A percentile compares a stretch with the other conserved stretches of the same genome.
Evolutionary conservation across 306 rosid genomes (phyloP).

Genomic region (Begonia peltatifolia): DNA sequence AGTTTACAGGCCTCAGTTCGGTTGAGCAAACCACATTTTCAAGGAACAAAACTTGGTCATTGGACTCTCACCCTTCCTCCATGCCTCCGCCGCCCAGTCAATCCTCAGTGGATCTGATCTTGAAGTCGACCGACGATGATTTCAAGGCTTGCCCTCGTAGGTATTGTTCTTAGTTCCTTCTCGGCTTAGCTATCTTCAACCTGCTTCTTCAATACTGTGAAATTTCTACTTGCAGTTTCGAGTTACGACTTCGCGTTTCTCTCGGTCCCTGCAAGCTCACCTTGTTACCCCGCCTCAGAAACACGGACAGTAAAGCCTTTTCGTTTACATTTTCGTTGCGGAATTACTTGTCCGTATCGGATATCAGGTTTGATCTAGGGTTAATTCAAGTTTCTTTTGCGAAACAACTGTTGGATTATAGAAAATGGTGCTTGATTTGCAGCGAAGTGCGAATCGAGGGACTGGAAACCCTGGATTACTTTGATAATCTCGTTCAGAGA

Average conservation of each 20-base stretch:
- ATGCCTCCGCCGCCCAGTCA: slow-evolving; percentile 43
- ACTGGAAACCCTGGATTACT: slow-evolving; percentile 71
- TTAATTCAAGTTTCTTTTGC: too few species aligned
- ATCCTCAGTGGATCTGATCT: slow-evolving; percentile 55
- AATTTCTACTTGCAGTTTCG: slow-evolving; percentile 35
- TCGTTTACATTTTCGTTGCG: slow-evolving; percentile 48
- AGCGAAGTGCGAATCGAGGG: slow-evolving; percentile 81
- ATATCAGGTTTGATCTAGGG: slow-evolving; percentile 33
- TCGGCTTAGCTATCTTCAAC: background rate
- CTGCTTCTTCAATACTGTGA: slow-evolving; percentile 3
- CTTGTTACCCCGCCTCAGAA: slow-evolving; percentile 50
- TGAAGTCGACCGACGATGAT: slow-evolving; percentile 49
- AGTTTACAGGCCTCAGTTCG: slow-evolving; percentile 57
- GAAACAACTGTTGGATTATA: too few species aligned
- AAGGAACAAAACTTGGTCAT: slow-evolving; percentile 53
- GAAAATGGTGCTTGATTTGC: slow-evolving; percentile 22
- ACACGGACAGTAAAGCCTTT: slow-evolving; percentile 39
- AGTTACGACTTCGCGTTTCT: slow-evolving; percentile 47
- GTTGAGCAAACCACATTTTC: slow-evolving; percentile 46
- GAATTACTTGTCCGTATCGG: slow-evolving; percentile 56
- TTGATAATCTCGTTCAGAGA: slow-evolving; percentile 39
- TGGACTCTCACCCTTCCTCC: slow-evolving; percentile 53
- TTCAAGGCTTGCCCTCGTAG: slow-evolving; percentile 43
- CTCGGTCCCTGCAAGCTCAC: slow-evolving; percentile 51
- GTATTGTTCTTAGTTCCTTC: slow-evolving; percentile 11